Evolutionary conservation across 169 alveolate genomes (phyloP), one percentile per base, ranked within the genome.

Genomic region (Toxoplasma gondii): DNA sequence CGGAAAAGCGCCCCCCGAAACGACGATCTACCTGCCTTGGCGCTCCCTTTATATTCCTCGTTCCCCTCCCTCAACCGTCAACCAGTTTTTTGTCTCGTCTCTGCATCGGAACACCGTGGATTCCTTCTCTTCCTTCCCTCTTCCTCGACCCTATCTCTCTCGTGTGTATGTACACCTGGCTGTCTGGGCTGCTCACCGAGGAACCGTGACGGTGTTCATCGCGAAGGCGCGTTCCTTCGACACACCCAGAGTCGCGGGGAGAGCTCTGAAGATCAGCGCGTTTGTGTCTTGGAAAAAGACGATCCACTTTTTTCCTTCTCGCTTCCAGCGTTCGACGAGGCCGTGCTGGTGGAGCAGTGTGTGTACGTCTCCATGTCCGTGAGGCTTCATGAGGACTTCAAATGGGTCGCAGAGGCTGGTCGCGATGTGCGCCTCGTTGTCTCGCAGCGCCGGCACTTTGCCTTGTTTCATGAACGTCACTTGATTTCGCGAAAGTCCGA

Each of bases 311-410:
- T 97, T 96, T 29, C 99, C 99, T 86, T 92, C 91, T 39, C 95
- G 69, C 0, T 96, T 49, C 94, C 94, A 94, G 39, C 39, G 2
- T 22, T 67, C 34, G 34, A 97, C 96, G 34, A 97, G 95, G 54
- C 98, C 98, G 91, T 97, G 93, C 83, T 93, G 96, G 91, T 96
- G 96, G 16, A 98, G 94, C n/a, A 98, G 97, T 49, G 98, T 96
- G 92, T 98, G 99, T 38, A 98, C 98, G 91, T 98, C 99, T 0
- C 99, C 99, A 96, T 98, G 99, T 0, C 99, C 99, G 94, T 98
- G 99, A 4, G 99, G 99, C 93, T 98, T 98, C 41, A 98, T 98
- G 69, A 53, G 39, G 43, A 93, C 67, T 5, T 5, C 9, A n/a
- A 39, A 80, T 12, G 93, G 93, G 80, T 78, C 93, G 29, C 91